A percentile compares a stretch with the other conserved stretches of the same genome.
Evolutionary conservation across 1,139 yeast genomes (phyloP).

Genomic region (Trichomonascaceae sp.): DNA sequence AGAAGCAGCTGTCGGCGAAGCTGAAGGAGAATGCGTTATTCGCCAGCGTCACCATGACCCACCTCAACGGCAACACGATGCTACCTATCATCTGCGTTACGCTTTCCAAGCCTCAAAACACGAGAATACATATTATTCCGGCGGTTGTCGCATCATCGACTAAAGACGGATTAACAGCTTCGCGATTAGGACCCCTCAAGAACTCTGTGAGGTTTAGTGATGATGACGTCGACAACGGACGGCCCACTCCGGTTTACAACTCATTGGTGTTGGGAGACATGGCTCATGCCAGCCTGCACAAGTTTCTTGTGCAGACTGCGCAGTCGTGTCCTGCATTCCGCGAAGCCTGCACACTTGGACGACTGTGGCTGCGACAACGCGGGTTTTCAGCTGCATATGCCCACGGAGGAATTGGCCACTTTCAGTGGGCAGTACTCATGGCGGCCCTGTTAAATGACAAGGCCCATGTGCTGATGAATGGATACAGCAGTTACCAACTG

Average conservation of each 20-base stretch:
- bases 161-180: conserved; percentile 58
- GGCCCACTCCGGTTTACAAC: conserved; percentile 80
- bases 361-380: conserved; percentile 81
- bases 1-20: conserved; percentile 22
- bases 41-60: conserved; percentile 40
- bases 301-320: conserved; percentile 61
- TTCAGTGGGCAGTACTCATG: conserved; percentile 74
- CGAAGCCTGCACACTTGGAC: conserved; percentile 79
- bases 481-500: conserved; percentile 84
- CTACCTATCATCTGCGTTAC: conserved; percentile 23
- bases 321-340: conserved; percentile 71
- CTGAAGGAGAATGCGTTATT: conserved; percentile 25
- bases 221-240: conserved; percentile 25
- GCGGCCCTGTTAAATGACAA: conserved; percentile 43
- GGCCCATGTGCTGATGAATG: conserved; percentile 54
- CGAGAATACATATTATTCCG: conserved; percentile 55
- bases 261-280: conserved; percentile 62
- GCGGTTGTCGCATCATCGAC: conserved; percentile 64
- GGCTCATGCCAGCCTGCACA: conserved; percentile 54
- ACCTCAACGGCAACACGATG: conserved; percentile 26
- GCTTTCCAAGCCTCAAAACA: conserved; percentile 28
- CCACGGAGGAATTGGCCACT: conserved; percentile 78
- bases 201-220: conserved; percentile 42
- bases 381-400: conserved; percentile 47
- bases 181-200: conserved; percentile 65